A percentile compares a stretch with the other conserved stretches of the same genome.
Evolutionary conservation across 176 grass and related monocot species (phyloP).

Genomic region (Cenchrus americanus): DNA sequence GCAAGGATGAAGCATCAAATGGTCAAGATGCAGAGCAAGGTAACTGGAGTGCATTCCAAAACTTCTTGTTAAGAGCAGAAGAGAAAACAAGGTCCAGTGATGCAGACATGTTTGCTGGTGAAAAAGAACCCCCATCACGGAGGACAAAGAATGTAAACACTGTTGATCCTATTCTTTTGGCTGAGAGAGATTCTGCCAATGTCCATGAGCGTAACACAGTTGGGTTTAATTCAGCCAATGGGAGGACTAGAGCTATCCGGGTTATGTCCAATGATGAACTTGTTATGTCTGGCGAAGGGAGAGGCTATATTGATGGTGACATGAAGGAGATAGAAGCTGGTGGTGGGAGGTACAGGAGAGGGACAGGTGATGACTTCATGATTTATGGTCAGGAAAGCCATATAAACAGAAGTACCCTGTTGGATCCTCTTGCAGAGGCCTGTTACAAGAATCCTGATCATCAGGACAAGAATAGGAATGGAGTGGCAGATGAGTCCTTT

Average conservation of each 20-base stretch:
- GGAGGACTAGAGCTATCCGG: slow-evolving; percentile 60
- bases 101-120: slow-evolving; percentile 66
- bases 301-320: slow-evolving; percentile 52
- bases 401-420: slow-evolving; percentile 48
- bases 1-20: slow-evolving; percentile 55
- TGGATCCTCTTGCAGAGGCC: slow-evolving; percentile 82
- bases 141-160: slow-evolving; percentile 60
- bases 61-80: slow-evolving; percentile 82
- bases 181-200: slow-evolving; percentile 55
- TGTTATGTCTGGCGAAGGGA: slow-evolving; percentile 60
- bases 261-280: slow-evolving; percentile 71
- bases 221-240: slow-evolving; percentile 74
- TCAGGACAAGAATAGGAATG: slow-evolving; percentile 55
- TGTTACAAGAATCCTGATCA: slow-evolving; percentile 50
- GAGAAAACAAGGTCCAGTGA: slow-evolving; percentile 72
- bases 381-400: slow-evolving; percentile 67
- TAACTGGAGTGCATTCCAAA: slow-evolving; percentile 95
- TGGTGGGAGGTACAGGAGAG: slow-evolving; percentile 59
- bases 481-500: slow-evolving; percentile 76
- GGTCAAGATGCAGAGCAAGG: slow-evolving; percentile 66
- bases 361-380: slow-evolving; percentile 71
- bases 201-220: slow-evolving; percentile 44
- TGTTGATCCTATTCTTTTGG: slow-evolving; percentile 68
- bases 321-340: slow-evolving; percentile 90
- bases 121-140: slow-evolving; percentile 54